Evolutionary conservation across 1,284 basidiomycete genomes (phyloP), one percentile per base, ranked within the genome.

Genomic region (Austroboletus rostrupii): DNA sequence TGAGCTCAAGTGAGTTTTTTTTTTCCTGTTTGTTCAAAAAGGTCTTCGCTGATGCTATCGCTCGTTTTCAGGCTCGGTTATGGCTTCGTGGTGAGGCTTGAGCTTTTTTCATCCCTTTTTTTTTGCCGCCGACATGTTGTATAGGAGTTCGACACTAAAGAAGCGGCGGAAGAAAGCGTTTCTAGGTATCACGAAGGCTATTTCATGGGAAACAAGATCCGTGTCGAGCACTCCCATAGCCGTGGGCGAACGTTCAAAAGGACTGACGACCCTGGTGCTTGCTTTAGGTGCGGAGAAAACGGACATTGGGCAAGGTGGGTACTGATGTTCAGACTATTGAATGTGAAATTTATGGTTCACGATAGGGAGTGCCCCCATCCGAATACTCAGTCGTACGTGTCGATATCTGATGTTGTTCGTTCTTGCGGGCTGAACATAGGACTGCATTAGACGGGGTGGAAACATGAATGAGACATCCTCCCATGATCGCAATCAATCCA

Each of bases 121-220:
- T 5, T 16, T 40, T 7, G 10, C 47, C 23, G 28, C 40, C 47
- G 45, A 52, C 5, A 29, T 38, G 23, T 29, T 13, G 20, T 42
- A 45, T 59, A 91, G 87, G 89, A 92, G 80, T 92, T 92, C 59
- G 87, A 90, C 35, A 83, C 52, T 39, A 78, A 79, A 40, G 83
- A 87, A 61, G 85, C 90, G 38, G 89, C 90, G 5, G 86, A 90
- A 64, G 85, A 89, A 66, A 89, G 87, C 54, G 87, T 92, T 10
- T 78, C 83, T 10, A 90, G 90, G 61, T 92, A 91, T 60, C 78
- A 92, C 58, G 88, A 91, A 72, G 89, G 89, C 2, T 84, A 76
- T 54, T 92, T 92, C 65, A 89, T 92, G 87, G 89, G 90, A 38
- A 90, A 89, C 67, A 89, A 89, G 72, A 90, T 92, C 52, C 82